Percentiles rank a stretch among this genome's conserved stretches.
Evolutionary conservation across 441 rosid species (phyloP).

Genomic region (Erodium moschatum): DNA sequence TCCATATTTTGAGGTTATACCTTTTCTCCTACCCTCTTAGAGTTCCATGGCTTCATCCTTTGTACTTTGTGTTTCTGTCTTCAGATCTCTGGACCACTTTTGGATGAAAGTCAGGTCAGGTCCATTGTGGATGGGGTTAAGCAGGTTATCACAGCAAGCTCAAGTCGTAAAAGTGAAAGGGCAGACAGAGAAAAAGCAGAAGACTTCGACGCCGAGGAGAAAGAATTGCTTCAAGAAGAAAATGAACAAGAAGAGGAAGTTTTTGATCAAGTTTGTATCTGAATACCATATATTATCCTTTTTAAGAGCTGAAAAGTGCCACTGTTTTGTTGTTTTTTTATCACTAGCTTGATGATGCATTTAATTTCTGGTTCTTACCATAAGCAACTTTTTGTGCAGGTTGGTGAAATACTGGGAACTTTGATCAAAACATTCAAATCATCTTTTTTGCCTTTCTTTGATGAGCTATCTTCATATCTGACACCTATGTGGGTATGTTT

Average conservation of each 20-base stretch:
- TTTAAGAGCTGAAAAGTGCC: not conserved
- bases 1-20: not conserved
- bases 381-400: constrained; percentile 35
- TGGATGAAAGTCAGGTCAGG: constrained; percentile 83
- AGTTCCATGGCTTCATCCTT: constrained; percentile 2
- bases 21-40: not conserved
- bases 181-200: constrained; percentile 92
- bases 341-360: not conserved
- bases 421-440: constrained; percentile 87
- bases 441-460: constrained; percentile 86
- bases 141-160: constrained; percentile 90
- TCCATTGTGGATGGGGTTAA: constrained; percentile 87
- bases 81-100: constrained; percentile 73
- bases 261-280: constrained; percentile 82
- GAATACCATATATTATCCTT: constrained; percentile 7
- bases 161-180: constrained; percentile 84
- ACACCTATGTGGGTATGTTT: constrained; percentile 99
- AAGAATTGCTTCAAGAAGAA: constrained; percentile 92
- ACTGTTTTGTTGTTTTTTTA: not conserved
- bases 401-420: constrained; percentile 98
- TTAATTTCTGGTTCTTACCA: too few species aligned
- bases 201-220: constrained; percentile 97
- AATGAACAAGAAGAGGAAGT: constrained; percentile 99
- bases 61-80: constrained; percentile 23
- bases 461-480: constrained; percentile 81